These are phyloP conservation scores for Coemansia sp. DNA, from an alignment of 192 early-diverging fungal genomes.

Conservation along the genomic window DNA sequence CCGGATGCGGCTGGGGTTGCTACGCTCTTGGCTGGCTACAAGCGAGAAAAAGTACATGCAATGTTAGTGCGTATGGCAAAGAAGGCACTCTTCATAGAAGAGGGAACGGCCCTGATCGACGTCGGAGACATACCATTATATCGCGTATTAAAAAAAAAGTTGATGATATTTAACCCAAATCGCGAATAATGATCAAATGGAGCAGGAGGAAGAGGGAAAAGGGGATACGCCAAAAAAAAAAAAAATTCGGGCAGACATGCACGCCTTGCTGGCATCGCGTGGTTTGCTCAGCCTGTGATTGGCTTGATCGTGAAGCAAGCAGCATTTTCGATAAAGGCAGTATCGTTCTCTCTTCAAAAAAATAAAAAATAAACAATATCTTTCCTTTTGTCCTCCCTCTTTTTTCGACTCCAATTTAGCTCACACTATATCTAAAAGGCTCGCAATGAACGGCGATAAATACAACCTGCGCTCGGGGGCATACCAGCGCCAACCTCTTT, in stretches of 20 bases:
- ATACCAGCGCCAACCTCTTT: conserved; percentile 13
- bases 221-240: background rate
- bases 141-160: background rate
- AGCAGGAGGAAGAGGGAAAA: background rate
- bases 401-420: background rate
- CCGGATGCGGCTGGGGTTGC: conserved; percentile 41
- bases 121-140: conserved; percentile 1
- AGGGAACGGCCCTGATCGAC: conserved; percentile 1
- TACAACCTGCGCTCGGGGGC: conserved; percentile 3
- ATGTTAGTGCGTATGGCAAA: background rate
- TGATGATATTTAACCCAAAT: background rate
- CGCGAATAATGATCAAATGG: background rate
- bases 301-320: background rate
- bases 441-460: conserved; percentile 6
- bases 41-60: background rate
- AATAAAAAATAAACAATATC: background rate
- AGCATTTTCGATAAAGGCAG: background rate
- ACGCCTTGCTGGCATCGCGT: background rate
- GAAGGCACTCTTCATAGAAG: background rate
- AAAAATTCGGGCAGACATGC: background rate
- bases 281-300: conserved; percentile 6
- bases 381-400: background rate
- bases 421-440: background rate
- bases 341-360: background rate
- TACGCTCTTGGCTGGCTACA: conserved; percentile 52